Conservation (phyloP, 176 grass and related monocot species). For the Musa schizocarpa region DNA sequence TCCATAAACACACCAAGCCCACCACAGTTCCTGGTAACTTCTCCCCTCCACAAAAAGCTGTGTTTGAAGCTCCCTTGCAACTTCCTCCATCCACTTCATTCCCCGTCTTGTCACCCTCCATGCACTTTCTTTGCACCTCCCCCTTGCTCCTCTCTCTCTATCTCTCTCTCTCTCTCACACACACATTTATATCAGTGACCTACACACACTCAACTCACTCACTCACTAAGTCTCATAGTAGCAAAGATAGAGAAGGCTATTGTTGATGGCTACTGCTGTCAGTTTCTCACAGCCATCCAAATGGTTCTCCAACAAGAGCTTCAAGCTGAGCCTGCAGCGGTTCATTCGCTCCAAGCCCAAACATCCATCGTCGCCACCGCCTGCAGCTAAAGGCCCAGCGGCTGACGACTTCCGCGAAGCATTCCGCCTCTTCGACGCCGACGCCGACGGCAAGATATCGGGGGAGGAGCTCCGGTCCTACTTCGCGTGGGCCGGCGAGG, state of each 20-base stretch:
- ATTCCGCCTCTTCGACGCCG: constrained; percentile 3
- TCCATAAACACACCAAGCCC: too few relatives aligned
- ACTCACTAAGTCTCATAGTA: too few relatives aligned
- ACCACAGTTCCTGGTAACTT: constrained; percentile 10
- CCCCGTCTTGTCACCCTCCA: background rate
- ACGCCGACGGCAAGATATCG: constrained; percentile 14
- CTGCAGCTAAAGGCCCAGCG: background rate
- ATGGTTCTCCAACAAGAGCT: constrained; percentile 12
- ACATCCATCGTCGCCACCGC: background rate
- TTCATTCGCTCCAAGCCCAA: background rate
- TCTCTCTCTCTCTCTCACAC: background rate
- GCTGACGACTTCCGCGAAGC: background rate
- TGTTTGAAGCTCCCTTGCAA: constrained; percentile 3
- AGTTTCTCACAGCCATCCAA: background rate
- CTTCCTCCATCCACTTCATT: background rate
- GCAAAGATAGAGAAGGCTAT: background rate
- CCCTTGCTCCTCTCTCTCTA: background rate
- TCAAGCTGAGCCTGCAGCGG: background rate
- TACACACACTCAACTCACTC: background rate
- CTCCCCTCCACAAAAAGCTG: background rate
- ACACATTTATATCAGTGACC: background rate
- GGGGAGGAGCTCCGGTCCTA: constrained; percentile 10
- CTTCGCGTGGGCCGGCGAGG: constrained; percentile 11
- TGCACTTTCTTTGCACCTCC: background rate
- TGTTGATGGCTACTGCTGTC: background rate